Evolutionary conservation across 495 filamentous ascomycete species (phyloP), one percentile per base, ranked within the genome.

Genomic region (Hypoxylon fragiforme): DNA sequence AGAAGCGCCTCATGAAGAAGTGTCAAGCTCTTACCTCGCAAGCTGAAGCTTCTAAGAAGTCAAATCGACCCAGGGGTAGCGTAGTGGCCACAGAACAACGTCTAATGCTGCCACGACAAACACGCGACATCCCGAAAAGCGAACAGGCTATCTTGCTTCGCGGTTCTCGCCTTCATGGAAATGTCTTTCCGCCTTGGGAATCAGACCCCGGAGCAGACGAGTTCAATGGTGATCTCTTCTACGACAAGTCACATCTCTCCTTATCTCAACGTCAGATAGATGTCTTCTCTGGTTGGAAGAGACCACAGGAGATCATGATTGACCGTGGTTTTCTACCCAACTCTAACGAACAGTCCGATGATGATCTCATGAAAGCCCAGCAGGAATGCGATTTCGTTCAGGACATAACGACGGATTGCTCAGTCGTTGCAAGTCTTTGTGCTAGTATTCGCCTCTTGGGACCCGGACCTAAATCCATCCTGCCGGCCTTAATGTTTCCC

Each of bases 381-480:
- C 60, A 71, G 1, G 76, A 77, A 30, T 79, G 84, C 42, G 95
- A 97, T 67, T 77, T 99, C 9, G 90, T 95, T 3, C 94, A 99
- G 71, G 94, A 97, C 66, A 79, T 95, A 32, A 86, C 92, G 14
- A 91, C 91, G 2, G 94, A 99, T 62, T 99, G 94, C 62, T 97
- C 94, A 3, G 91, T 99, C 4, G 91, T 99, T 32, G 94, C 95
- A 3, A 96, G 92, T 70, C 80, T 99, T 8, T 97, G 91, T 64
- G 91, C 92, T 40, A 85, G 78, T 7, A 85, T 85, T 52, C 70
- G 65, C 7, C 67, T 74, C 24, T 53, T 77, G 22, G 54, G 61
- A 3, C 65, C 69, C 12, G 66, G 62, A 0, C 62, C 69, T 53
- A 59, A 24, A 32, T 77, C 73, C 40, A 68, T 76, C 34, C 74